These are phyloP conservation scores for Astrephomene gubernaculifera DNA, from an alignment of 139 green algal genomes.

Conservation along the genomic window DNA sequence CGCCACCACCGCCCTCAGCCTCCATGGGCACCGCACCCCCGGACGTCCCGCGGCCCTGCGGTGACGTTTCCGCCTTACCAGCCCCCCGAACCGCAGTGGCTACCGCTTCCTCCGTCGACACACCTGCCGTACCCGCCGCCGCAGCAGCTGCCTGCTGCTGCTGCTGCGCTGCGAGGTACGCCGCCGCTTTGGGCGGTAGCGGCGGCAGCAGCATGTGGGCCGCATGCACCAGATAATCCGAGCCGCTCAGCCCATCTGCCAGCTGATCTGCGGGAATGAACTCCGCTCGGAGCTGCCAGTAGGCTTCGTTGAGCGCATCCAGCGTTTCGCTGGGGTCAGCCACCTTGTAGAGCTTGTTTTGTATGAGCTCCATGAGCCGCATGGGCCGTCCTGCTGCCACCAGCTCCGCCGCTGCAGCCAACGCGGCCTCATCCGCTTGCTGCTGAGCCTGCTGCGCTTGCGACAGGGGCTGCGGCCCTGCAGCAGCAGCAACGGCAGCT, in stretches of 20 bases:
- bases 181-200: neutral
- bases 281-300: constrained; percentile 84
- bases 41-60: constrained; percentile 8
- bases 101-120: too few species aligned
- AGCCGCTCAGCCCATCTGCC: neutral
- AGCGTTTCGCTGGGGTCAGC: constrained; percentile 67
- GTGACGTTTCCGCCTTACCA: constrained; percentile 1
- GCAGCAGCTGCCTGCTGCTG: neutral
- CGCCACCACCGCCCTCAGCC: neutral
- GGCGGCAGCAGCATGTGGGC: constrained; percentile 21
- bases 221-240: neutral
- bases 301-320: constrained; percentile 78
- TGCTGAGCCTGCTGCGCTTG: too few species aligned
- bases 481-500: too few species aligned
- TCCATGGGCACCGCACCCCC: constrained; percentile 8
- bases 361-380: constrained; percentile 89
- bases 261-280: constrained; percentile 82
- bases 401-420: constrained; percentile 40
- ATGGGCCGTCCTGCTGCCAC: constrained; percentile 63
- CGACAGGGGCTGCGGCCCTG: too few species aligned
- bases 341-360: constrained; percentile 87
- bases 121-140: too few species aligned
- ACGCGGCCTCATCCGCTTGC: constrained; percentile 47
- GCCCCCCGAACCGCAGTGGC: too few species aligned
- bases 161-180: neutral